These are phyloP conservation scores for Cunninghamia lanceolata DNA, from an alignment of 75 land plant species.

Conservation along the genomic window DNA sequence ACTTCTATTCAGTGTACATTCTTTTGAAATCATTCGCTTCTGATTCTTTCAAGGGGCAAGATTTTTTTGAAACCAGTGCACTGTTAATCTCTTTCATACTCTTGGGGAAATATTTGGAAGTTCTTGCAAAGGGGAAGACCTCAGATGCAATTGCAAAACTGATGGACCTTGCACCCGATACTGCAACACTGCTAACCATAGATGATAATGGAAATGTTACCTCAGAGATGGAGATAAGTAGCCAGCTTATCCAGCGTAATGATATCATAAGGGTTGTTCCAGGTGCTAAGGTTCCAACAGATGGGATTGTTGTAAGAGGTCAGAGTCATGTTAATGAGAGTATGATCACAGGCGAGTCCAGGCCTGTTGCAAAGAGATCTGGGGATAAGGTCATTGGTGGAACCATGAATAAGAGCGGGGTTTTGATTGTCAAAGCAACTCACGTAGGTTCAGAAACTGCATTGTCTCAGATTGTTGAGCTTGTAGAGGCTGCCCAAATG, in stretches of 20 bases:
- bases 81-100: slow-evolving; percentile 52
- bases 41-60: slow-evolving; percentile 43
- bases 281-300: slow-evolving; percentile 85
- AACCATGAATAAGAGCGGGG: slow-evolving; percentile 85
- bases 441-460: slow-evolving; percentile 96
- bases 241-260: slow-evolving; percentile 74
- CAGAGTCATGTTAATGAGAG: slow-evolving; percentile 94
- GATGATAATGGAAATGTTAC: slow-evolving; percentile 54
- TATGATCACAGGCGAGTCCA: slow-evolving; percentile 93
- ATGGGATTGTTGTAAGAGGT: slow-evolving; percentile 80
- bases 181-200: slow-evolving; percentile 43
- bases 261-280: slow-evolving; percentile 90
- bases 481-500: slow-evolving; percentile 96
- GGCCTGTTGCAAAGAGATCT: slow-evolving; percentile 68
- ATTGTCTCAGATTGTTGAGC: slow-evolving; percentile 81
- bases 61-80: slow-evolving; percentile 75
- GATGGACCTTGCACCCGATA: slow-evolving; percentile 63
- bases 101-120: slow-evolving; percentile 50
- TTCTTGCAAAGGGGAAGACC: slow-evolving; percentile 54
- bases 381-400: slow-evolving; percentile 89
- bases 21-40: slow-evolving; percentile 38
- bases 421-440: slow-evolving; percentile 69
- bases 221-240: slow-evolving; percentile 70
- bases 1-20: slow-evolving; percentile 64
- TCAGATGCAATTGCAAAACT: slow-evolving; percentile 82